Percentiles rank a stretch among this genome's conserved stretches.
Conservation (phyloP, 306 rosid species). For the Cucurbita argyrosperma region DNA sequence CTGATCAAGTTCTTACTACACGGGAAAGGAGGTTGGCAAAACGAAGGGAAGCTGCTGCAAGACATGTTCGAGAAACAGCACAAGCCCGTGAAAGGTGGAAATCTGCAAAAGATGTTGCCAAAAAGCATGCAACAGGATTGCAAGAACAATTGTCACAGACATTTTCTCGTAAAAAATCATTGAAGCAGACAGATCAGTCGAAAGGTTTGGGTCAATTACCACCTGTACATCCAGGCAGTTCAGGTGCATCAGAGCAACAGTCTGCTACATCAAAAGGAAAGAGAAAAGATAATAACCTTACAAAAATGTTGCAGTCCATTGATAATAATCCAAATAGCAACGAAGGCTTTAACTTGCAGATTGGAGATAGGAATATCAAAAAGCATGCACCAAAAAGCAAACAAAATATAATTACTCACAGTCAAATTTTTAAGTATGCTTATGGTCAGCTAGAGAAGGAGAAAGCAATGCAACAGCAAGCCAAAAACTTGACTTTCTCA, state of each 20-base stretch:
- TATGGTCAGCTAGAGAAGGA: slow-evolving; percentile 75
- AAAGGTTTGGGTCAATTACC: slow-evolving; percentile 19
- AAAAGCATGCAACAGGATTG: slow-evolving; percentile 33
- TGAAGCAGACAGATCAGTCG: slow-evolving; percentile 13
- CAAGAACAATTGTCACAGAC: slow-evolving; percentile 39
- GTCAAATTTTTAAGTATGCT: slow-evolving; percentile 77
- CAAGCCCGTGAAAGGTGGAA: slow-evolving; percentile 73
- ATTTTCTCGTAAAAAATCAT: slow-evolving; percentile 55
- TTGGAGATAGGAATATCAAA: slow-evolving; percentile 55
- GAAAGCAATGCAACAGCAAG: slow-evolving; percentile 64
- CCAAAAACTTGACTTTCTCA: slow-evolving; percentile 57
- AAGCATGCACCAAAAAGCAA: slow-evolving; percentile 46
- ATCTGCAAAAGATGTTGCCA: slow-evolving; percentile 39
- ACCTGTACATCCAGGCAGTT: slow-evolving; percentile 19
- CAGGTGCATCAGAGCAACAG: slow-evolving; percentile 18
- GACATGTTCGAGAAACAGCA: slow-evolving; percentile 51
- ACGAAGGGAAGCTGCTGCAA: slow-evolving; percentile 66
- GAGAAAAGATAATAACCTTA: slow-evolving; percentile 36
- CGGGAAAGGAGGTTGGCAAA: slow-evolving; percentile 64
- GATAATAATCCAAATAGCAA: slow-evolving; percentile 32
- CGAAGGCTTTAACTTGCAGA: slow-evolving; percentile 51
- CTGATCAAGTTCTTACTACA: slow-evolving; percentile 59
- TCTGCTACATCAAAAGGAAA: slow-evolving; percentile 22
- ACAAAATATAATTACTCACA: slow-evolving; percentile 36
- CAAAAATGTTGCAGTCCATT: slow-evolving; percentile 42